Conservation (phyloP, 352 stramenopile genomes). For the Phytophthora crassamura region DNA sequence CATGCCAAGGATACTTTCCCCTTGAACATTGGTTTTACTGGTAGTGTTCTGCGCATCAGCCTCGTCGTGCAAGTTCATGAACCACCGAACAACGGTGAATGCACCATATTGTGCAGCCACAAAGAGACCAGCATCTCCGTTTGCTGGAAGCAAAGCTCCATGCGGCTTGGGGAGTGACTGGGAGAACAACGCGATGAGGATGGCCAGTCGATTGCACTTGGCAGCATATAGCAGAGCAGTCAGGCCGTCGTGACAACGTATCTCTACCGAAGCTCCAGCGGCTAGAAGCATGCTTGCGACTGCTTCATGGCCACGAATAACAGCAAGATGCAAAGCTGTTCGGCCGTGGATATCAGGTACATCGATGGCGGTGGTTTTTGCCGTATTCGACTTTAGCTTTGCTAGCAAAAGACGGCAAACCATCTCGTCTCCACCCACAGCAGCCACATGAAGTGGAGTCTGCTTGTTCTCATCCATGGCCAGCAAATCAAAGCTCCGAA, state of each 20-base stretch:
- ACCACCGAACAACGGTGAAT: conserved; percentile 64
- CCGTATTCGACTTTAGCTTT: conserved; percentile 25
- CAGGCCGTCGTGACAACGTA: conserved; percentile 43
- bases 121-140: conserved; percentile 55
- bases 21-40: background rate
- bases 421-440: conserved; percentile 42
- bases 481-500: conserved; percentile 51
- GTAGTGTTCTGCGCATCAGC: background rate
- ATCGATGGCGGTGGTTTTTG: conserved; percentile 39
- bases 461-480: conserved; percentile 49
- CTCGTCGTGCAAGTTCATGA: conserved; percentile 41
- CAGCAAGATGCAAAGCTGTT: conserved; percentile 57
- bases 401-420: conserved; percentile 53
- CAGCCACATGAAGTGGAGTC: conserved; percentile 60
- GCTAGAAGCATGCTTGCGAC: conserved; percentile 46
- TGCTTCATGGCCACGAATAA: conserved; percentile 53
- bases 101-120: conserved; percentile 44
- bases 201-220: conserved; percentile 54
- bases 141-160: conserved; percentile 31
- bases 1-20: conserved; percentile 2
- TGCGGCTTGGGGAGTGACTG: conserved; percentile 19
- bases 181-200: conserved; percentile 54
- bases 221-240: conserved; percentile 60
- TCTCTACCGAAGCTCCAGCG: conserved; percentile 44
- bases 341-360: conserved; percentile 39